Evolutionary conservation across 2,329 filamentous ascomycete genomes (phyloP), one percentile per base, ranked within the genome.

Genomic region (Domatiomyces catenatus): DNA sequence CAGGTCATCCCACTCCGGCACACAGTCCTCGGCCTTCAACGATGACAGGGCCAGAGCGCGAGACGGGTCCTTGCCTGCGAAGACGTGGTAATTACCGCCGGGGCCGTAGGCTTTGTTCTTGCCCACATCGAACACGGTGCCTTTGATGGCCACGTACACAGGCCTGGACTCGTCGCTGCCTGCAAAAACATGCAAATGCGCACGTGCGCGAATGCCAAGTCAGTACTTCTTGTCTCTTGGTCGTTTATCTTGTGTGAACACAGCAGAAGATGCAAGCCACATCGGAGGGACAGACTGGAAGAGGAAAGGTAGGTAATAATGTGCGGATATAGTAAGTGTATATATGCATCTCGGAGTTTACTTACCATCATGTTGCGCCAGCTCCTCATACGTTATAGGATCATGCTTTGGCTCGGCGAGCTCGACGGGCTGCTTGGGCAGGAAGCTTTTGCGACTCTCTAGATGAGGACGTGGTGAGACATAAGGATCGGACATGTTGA

Each of bases 21-120:
- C 72, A 57, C 86, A 90, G 59, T 96, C 89, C 61, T 92, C 86
- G 4, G 76, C 67, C 66, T 94, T 93, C 47, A 89, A 80, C 6
- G 88, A 94, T 1, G 87, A 92, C 66, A 81, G 82, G 8, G 81
- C 92, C 1, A 98, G 77, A 5, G 88, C 92, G 54, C 87, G 80
- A n/a, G 92, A 96, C 22, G 92, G 84, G 63, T 98, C 93, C 64
- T 94, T 94, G 54, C 92, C 92, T 2, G 87, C 85, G 64, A 98
- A 98, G 18, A 95, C 92, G 61, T 86, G 77, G 68, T 98, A 98
- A 56, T 83, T 80, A 46, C 86, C 89, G 20, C 81, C 83, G 8
- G 84, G 80, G 46, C 81, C 80, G 66, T 98, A 98, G 15, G 85
- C 81, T 57, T 84, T 81, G 68, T 96, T 98, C 48, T 83, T 85